phyloP scores from a whole-genome alignment of 163 green algal genomes.

The Scenedesmus sp. region DNA sequence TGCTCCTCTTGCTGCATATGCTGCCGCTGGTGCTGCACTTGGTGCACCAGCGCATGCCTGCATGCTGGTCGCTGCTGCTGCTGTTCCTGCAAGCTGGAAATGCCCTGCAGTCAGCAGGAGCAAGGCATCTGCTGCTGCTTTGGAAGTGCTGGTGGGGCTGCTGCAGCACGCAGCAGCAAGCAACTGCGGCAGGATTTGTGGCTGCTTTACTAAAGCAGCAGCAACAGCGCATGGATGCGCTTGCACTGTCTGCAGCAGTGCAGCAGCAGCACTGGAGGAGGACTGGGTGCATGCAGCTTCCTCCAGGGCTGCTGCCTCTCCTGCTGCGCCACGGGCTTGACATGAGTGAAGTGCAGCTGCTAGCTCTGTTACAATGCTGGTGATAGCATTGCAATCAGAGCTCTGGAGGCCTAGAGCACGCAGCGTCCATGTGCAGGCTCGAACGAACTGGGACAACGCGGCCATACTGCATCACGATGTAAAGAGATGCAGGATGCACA shows the following conservation, averaged over 20 bases:
- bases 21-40: not conserved
- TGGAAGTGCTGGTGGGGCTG: not conserved
- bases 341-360: not conserved
- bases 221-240: not conserved
- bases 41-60: not conserved
- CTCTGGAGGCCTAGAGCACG: not conserved
- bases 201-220: not conserved
- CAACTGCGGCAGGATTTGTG: not conserved
- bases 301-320: not conserved
- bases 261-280: not conserved
- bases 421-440: not conserved
- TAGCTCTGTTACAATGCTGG: not conserved
- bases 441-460: not conserved
- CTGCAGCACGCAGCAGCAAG: not conserved
- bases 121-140: not conserved
- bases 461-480: not conserved
- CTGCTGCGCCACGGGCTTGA: not conserved
- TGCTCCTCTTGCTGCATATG: not conserved
- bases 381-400: not conserved
- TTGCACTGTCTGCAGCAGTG: not conserved
- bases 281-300: not conserved
- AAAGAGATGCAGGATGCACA: no score
- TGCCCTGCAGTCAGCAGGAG: not conserved
- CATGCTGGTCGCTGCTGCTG: not conserved
- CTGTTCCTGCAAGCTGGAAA: not conserved